phyloP scores from a whole-genome alignment of 1,284 basidiomycete species.

The Boletus albobrunnescens region DNA sequence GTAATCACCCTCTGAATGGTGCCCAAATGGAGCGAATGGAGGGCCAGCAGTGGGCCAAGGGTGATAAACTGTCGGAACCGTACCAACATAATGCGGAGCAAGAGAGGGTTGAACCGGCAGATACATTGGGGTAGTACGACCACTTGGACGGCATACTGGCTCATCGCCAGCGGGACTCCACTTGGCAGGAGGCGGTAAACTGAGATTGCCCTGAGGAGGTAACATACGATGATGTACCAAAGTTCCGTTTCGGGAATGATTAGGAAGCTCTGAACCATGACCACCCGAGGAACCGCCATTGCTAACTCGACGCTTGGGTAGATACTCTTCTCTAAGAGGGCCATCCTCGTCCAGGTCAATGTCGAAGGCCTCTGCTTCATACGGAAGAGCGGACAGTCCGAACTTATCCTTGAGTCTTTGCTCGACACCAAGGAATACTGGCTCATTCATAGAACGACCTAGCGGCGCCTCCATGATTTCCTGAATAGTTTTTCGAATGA shows the following conservation, averaged over 20 bases:
- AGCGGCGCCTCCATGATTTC: slow-evolving; percentile 54
- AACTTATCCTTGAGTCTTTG: slow-evolving; percentile 52
- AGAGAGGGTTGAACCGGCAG: slow-evolving; percentile 59
- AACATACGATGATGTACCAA: slow-evolving; percentile 11
- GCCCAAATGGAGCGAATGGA: slow-evolving; percentile 31
- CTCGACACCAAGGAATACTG: slow-evolving; percentile 67
- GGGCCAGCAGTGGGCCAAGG: slow-evolving; percentile 39
- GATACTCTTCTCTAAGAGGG: slow-evolving; percentile 72
- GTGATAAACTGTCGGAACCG: slow-evolving; percentile 33
- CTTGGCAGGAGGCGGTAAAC: slow-evolving; percentile 67
- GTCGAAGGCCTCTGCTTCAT: slow-evolving; percentile 49
- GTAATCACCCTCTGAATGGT: slow-evolving; percentile 19
- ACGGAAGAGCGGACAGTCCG: slow-evolving; percentile 39
- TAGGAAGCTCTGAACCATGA: slow-evolving; percentile 1
- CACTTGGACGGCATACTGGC: slow-evolving; percentile 55
- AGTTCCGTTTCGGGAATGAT: slow-evolving; percentile 1
- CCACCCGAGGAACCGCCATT: slow-evolving; percentile 13
- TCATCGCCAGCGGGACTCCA: slow-evolving; percentile 78
- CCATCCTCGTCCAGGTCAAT: slow-evolving; percentile 79
- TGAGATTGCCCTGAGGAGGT: slow-evolving; percentile 32
- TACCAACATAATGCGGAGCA: slow-evolving; percentile 24
- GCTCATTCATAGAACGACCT: slow-evolving; percentile 42
- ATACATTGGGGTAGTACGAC: slow-evolving; percentile 52
- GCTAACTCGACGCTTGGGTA: slow-evolving; percentile 59
- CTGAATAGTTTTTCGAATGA: slow-evolving; percentile 66